Conservation (phyloP, 305 asterid species). For the Rubia balearica region DNA sequence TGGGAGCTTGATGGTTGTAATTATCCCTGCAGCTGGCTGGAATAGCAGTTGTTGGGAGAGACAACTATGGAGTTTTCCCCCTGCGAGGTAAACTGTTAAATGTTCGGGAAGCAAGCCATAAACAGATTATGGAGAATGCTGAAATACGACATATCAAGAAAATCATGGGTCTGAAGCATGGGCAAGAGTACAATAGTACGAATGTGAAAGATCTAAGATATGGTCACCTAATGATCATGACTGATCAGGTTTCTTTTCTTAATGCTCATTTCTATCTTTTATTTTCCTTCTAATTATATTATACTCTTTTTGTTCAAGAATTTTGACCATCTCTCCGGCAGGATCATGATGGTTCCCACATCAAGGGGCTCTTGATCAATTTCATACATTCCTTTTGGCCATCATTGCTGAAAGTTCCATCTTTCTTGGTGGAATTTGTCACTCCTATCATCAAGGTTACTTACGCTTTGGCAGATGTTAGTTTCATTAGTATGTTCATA, state of each 20-base stretch:
- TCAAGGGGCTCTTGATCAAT: constrained; percentile 85
- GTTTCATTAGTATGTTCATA: background rate
- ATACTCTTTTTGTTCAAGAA: constrained; percentile 10
- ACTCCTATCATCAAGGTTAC: constrained; percentile 88
- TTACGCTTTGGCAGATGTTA: background rate
- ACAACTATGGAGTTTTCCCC: constrained; percentile 87
- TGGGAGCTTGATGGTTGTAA: constrained; percentile 1
- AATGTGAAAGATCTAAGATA: constrained; percentile 82
- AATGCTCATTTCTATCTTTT: background rate
- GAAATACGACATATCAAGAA: constrained; percentile 81
- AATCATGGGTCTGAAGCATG: constrained; percentile 92
- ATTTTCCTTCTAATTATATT: background rate
- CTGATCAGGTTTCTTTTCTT: constrained; percentile 69
- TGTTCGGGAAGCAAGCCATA: constrained; percentile 89
- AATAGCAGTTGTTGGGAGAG: constrained; percentile 72
- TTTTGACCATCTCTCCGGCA: constrained; percentile 23
- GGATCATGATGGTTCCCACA: constrained; percentile 99
- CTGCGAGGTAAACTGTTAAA: constrained; percentile 89
- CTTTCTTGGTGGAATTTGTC: constrained; percentile 79
- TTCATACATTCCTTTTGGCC: constrained; percentile 97
- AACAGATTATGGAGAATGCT: constrained; percentile 69
- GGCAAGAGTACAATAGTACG: constrained; percentile 58
- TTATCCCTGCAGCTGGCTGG: constrained; percentile 65
- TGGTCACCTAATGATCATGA: constrained; percentile 97
- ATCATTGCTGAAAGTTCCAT: constrained; percentile 70